Base-by-base conservation (phyloP, 768 basidiomycete genomes). In the Exidia glandulosa region DNA sequence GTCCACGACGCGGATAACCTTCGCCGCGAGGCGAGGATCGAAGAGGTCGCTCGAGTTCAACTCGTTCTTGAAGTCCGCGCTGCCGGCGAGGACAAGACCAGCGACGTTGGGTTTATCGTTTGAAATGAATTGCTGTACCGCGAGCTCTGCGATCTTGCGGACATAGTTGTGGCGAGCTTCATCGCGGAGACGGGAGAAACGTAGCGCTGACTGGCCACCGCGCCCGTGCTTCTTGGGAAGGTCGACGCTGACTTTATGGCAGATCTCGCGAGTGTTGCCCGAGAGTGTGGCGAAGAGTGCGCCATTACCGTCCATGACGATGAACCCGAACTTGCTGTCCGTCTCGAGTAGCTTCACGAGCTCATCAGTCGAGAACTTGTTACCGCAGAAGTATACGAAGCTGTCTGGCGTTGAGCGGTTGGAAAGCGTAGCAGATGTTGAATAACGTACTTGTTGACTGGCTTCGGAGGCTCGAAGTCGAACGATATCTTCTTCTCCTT, bases 141-240 rank as follows among this genome's bases (percentile, higher is more conserved):
- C 94, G 61, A 82, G 80, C 74, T 99, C 96, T 57, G 94, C 94
- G 61, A 99, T 95, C 75, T 99, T 99, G 67, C 96, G 89, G 57
- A 99, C 95, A 72, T 99, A 99, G 75, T 98, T 99, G 85, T 98
- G 94, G 54, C 96, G 86, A 73, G 96, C 96, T 77, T 99, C 96
- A 72, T 97, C 96, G 69, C 96, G 89, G 56, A 99, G 84, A 79
- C 96, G 95, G 36, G 95, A 91, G 84, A 99, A 99, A 88, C 96
- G 96, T 48, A 98, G 82, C 30, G 96, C 96, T 59, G 96, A 99
- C 75, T 99, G 96, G 74, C 96, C 96, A 84, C 96, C 96, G 80
- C 96, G 94, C 64, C 95, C 95, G 73, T 98, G 96, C 79, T 99
- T 99, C 79, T 99, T 99, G 45, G 96, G 96, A 10, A 98, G 82